These are phyloP conservation scores for Lepidium didymum DNA, from an alignment of 345 rosid genomes.

Conservation along the genomic window DNA sequence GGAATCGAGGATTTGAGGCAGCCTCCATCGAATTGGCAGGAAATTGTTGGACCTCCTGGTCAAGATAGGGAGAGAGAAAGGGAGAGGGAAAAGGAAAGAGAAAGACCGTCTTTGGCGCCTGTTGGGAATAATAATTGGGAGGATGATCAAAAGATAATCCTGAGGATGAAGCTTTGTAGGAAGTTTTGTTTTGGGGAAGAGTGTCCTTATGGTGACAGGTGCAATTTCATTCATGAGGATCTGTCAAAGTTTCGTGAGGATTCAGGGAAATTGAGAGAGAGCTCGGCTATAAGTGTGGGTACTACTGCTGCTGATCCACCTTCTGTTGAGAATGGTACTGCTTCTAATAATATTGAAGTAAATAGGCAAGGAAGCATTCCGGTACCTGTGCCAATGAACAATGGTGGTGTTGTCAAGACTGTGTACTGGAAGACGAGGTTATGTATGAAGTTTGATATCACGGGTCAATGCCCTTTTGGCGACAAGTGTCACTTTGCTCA, in stretches of 20 bases:
- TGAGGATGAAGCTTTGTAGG: slow-evolving; percentile 93
- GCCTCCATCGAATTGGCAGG: slow-evolving; percentile 96
- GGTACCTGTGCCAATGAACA: slow-evolving; percentile 13
- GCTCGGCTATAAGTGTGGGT: slow-evolving; percentile 47
- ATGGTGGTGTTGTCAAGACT: slow-evolving; percentile 42
- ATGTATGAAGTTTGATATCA: slow-evolving; percentile 68
- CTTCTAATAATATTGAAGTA: slow-evolving; percentile 36
- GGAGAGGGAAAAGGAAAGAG: slow-evolving; percentile 28
- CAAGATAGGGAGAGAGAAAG: slow-evolving; percentile 19
- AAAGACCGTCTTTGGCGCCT: slow-evolving; percentile 36
- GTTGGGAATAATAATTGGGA: slow-evolving; percentile 49
- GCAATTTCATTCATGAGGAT: slow-evolving; percentile 90
- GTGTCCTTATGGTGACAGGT: slow-evolving; percentile 91
- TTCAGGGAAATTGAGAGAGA: slow-evolving; percentile 59
- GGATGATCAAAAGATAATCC: slow-evolving; percentile 86
- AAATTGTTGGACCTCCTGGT: slow-evolving; percentile 52
- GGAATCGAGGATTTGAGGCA: slow-evolving; percentile 84
- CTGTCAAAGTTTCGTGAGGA: slow-evolving; percentile 82
- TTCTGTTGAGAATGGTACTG: slow-evolving; percentile 30
- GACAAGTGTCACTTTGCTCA: slow-evolving; percentile 96
- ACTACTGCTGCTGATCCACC: slow-evolving; percentile 34
- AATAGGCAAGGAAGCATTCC: slow-evolving; percentile 32
- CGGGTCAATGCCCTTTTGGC: slow-evolving; percentile 83
- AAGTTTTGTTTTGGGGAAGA: slow-evolving; percentile 88
- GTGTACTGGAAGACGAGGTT: slow-evolving; percentile 87